These are phyloP conservation scores for Aquilaria yunnanensis DNA, from an alignment of 345 rosid genomes.

Conservation along the genomic window DNA sequence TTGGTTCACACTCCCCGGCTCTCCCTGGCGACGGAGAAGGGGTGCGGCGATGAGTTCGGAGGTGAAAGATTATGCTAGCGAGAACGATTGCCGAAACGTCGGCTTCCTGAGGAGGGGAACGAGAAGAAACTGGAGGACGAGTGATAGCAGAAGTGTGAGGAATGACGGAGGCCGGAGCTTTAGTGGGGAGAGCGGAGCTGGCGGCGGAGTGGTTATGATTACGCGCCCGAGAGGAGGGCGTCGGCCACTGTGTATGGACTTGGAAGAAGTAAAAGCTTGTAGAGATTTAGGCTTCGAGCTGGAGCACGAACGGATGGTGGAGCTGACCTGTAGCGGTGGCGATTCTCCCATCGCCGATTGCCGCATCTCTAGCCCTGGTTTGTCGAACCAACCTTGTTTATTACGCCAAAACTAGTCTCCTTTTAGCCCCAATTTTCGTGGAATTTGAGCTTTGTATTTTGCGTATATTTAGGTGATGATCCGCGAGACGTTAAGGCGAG, in stretches of 20 bases:
- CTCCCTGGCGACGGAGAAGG: slow-evolving; percentile 31
- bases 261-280: slow-evolving; percentile 90
- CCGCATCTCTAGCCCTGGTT: slow-evolving; percentile 94
- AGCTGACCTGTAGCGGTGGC: slow-evolving; percentile 71
- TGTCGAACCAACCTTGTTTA: slow-evolving; percentile 6
- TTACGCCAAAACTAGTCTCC: neutral
- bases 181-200: slow-evolving; percentile 39
- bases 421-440: no score
- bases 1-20: slow-evolving; percentile 40
- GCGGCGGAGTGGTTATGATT: slow-evolving; percentile 60
- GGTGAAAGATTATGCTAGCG: slow-evolving; percentile 69
- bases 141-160: slow-evolving; percentile 22
- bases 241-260: slow-evolving; percentile 78
- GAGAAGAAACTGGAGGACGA: slow-evolving; percentile 32
- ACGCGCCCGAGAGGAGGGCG: slow-evolving; percentile 79
- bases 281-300: slow-evolving; percentile 83
- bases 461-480: slow-evolving; percentile 59
- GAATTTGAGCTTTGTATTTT: neutral
- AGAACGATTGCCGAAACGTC: slow-evolving; percentile 48
- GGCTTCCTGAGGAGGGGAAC: slow-evolving; percentile 4
- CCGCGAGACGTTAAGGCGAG: slow-evolving; percentile 91
- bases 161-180: slow-evolving; percentile 17
- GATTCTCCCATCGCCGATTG: slow-evolving; percentile 81
- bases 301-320: slow-evolving; percentile 68
- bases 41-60: slow-evolving; percentile 1